phyloP scores from a whole-genome alignment of 2,329 filamentous ascomycete genomes.

The Cladosporium cucumerinum region DNA sequence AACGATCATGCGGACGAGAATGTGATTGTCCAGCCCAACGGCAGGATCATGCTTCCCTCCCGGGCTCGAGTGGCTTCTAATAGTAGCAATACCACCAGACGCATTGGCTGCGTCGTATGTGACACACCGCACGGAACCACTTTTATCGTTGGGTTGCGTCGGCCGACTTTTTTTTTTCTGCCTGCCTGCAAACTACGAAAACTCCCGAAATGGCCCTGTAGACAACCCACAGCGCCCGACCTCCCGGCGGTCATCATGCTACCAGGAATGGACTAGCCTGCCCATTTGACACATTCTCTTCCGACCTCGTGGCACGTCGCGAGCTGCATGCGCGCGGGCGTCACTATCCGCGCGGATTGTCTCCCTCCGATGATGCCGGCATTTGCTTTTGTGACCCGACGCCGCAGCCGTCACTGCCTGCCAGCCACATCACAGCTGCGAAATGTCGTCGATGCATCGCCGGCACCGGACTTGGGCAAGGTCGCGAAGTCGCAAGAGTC shows the following conservation, averaged over 20 bases:
- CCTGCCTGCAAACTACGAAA: slow-evolving; percentile 7
- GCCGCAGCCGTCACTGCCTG: not conserved
- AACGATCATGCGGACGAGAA: not conserved
- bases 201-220: slow-evolving; percentile 8
- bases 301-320: not conserved
- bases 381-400: not conserved
- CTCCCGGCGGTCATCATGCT: not conserved
- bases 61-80: not conserved
- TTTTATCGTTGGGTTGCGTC: not conserved
- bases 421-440: not conserved
- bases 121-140: not conserved
- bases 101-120: not conserved
- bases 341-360: slow-evolving; percentile 3
- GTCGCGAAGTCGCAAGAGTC: not conserved
- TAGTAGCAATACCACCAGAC: not conserved
- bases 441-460: not conserved
- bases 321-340: not conserved
- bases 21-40: not conserved
- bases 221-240: not conserved
- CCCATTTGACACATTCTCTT: not conserved
- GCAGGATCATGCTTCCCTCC: not conserved
- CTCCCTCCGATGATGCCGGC: not conserved
- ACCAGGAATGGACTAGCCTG: not conserved
- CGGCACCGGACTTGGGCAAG: slow-evolving; percentile 11
- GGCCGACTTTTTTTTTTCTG: slow-evolving; percentile 8